Conservation (phyloP, 495 filamentous ascomycete species). For the Aspergillus homomorphus region DNA sequence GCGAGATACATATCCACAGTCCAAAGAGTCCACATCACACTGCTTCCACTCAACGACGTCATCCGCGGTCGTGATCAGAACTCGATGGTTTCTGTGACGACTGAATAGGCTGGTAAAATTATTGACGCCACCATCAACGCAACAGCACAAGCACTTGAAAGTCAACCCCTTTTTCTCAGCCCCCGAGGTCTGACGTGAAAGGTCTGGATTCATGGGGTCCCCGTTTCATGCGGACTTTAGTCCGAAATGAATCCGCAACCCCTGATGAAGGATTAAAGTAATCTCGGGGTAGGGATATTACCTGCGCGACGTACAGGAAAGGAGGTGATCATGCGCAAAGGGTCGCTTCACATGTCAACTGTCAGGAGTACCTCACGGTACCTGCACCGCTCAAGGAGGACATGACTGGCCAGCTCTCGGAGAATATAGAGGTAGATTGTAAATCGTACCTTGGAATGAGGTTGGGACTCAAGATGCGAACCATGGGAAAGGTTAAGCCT, state of each 20-base stretch:
- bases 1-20: not conserved
- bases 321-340: not conserved
- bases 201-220: slow-evolving; percentile 3
- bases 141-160: not conserved
- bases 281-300: slow-evolving; percentile 2
- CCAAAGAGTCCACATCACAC: not conserved
- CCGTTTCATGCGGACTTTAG: slow-evolving; percentile 2
- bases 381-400: not conserved
- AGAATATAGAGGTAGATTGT: not conserved
- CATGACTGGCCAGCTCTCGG: not conserved
- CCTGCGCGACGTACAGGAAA: not conserved
- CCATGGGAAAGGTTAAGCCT: not conserved
- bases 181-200: not conserved
- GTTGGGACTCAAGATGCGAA: not conserved
- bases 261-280: slow-evolving; percentile 1
- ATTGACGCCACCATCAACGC: slow-evolving; percentile 6
- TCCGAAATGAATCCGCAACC: not conserved
- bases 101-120: not conserved
- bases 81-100: not conserved
- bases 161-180: not conserved
- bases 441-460: not conserved
- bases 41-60: slow-evolving; percentile 1
- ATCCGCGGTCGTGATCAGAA: not conserved
- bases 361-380: too few species aligned
- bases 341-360: not conserved